Conservation (phyloP, 768 basidiomycete species). For the Nevesoporus exiguus region DNA sequence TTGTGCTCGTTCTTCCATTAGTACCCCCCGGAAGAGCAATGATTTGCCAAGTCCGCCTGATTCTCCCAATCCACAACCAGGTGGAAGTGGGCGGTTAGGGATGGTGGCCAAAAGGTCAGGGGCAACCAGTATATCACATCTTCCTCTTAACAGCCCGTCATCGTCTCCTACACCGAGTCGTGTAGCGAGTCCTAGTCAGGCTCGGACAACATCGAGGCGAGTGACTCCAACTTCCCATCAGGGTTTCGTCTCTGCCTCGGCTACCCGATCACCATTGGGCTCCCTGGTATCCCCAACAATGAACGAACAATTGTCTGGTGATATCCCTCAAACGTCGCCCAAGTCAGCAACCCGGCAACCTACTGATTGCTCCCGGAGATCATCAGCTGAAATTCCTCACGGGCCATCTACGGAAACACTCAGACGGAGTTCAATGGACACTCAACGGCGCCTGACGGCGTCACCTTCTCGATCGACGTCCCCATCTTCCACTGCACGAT, state of each 20-base stretch:
- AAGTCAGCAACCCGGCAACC: conserved; percentile 19
- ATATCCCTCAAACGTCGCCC: conserved; percentile 16
- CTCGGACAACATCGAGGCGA: conserved; percentile 41
- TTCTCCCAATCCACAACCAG: conserved; percentile 45
- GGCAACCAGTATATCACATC: conserved; percentile 40
- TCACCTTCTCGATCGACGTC: conserved; percentile 39
- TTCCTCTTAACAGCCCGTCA: conserved; percentile 38
- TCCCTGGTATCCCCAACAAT: conserved; percentile 22
- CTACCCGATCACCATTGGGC: conserved; percentile 40
- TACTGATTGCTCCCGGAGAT: conserved; percentile 32
- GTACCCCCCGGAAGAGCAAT: conserved; percentile 34
- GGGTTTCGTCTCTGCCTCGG: conserved; percentile 46
- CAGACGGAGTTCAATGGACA: conserved; percentile 22
- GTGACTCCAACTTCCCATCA: conserved; percentile 40
- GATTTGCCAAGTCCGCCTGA: conserved; percentile 45
- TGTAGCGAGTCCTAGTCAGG: conserved; percentile 40
- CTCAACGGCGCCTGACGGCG: conserved; percentile 22
- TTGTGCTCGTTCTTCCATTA: conserved; percentile 31
- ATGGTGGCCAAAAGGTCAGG: conserved; percentile 35
- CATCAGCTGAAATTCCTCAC: conserved; percentile 38
- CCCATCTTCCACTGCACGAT: conserved; percentile 41
- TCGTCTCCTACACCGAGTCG: conserved; percentile 38
- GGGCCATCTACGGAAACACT: conserved; percentile 29
- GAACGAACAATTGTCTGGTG: conserved; percentile 26
- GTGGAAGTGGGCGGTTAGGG: conserved; percentile 34